These are phyloP conservation scores for Fusarium pseudonygamai DNA, from an alignment of 2,329 filamentous ascomycete genomes.

Conservation along the genomic window DNA sequence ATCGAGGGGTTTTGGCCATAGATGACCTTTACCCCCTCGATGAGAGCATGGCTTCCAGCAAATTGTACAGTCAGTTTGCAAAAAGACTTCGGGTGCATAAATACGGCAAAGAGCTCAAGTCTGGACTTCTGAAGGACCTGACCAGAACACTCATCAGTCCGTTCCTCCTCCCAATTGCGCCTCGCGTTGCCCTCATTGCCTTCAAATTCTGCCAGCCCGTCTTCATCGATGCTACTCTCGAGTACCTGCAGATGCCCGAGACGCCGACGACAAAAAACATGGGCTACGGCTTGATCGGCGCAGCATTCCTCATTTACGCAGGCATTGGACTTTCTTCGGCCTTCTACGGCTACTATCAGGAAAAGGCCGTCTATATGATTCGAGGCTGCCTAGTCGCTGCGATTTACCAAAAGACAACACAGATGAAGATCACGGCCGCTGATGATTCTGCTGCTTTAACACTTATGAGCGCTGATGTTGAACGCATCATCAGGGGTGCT, in stretches of 20 bases:
- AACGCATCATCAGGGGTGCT: slow-evolving; percentile 51
- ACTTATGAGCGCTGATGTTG: slow-evolving; percentile 59
- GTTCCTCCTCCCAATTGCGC: slow-evolving; percentile 48
- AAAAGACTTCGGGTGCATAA: slow-evolving; percentile 38
- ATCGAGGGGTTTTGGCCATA: slow-evolving; percentile 45
- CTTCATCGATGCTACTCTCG: slow-evolving; percentile 52
- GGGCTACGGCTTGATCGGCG: slow-evolving; percentile 56
- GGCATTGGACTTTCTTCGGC: slow-evolving; percentile 53
- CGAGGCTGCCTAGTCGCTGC: slow-evolving; percentile 47
- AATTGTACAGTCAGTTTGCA: slow-evolving; percentile 30
- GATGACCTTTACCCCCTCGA: slow-evolving; percentile 51
- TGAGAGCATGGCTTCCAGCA: slow-evolving; percentile 36
- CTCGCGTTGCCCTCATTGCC: slow-evolving; percentile 50
- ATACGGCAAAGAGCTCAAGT: slow-evolving; percentile 32
- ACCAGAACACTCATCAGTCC: slow-evolving; percentile 45
- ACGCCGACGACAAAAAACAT: slow-evolving; percentile 29
- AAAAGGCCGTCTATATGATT: slow-evolving; percentile 46
- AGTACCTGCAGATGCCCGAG: slow-evolving; percentile 45
- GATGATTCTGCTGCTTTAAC: slow-evolving; percentile 56
- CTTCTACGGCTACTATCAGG: slow-evolving; percentile 52
- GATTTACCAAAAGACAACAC: slow-evolving; percentile 49
- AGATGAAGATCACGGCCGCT: slow-evolving; percentile 44
- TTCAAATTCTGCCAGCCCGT: slow-evolving; percentile 57
- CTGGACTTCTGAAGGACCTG: slow-evolving; percentile 46
- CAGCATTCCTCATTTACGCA: slow-evolving; percentile 51